Evolutionary conservation across 2,329 filamentous ascomycete genomes (phyloP).

Genomic region (Lecanicillium sp.): DNA sequence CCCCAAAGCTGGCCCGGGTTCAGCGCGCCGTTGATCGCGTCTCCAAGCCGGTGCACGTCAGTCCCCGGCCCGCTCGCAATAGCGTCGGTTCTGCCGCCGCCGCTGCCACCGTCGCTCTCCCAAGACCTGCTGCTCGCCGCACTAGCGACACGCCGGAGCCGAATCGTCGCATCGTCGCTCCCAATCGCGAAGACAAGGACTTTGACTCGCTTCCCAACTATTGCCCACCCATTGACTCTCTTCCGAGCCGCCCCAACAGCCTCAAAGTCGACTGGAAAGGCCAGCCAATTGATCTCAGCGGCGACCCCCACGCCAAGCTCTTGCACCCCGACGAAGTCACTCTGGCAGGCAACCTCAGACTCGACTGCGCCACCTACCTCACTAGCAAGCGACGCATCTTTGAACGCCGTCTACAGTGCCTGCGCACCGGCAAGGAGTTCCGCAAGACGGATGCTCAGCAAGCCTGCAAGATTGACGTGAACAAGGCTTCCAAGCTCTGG

Average conservation of each 20-base stretch:
- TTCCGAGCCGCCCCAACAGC: constrained; percentile 59
- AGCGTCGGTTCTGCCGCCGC: constrained; percentile 15
- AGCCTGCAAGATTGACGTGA: constrained; percentile 96
- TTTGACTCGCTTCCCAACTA: constrained; percentile 65
- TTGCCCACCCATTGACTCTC: constrained; percentile 59
- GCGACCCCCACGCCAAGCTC: constrained; percentile 60
- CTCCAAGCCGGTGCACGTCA: constrained; percentile 25
- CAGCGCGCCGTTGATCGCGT: constrained; percentile 25
- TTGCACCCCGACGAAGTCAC: constrained; percentile 73
- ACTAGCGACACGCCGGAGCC: constrained; percentile 43
- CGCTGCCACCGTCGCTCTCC: constrained; percentile 18
- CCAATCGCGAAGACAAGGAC: constrained; percentile 75
- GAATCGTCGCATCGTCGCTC: constrained; percentile 44
- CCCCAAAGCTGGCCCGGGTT: constrained; percentile 18
- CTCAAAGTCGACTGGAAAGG: constrained; percentile 88
- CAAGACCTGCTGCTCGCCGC: constrained; percentile 21
- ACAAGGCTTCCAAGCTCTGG: constrained; percentile 93
- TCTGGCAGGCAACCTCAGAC: constrained; percentile 69
- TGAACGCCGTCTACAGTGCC: constrained; percentile 60
- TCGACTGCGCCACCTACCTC: constrained; percentile 82
- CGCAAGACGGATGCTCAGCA: constrained; percentile 93
- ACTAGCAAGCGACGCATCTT: constrained; percentile 93
- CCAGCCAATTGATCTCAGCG: constrained; percentile 64
- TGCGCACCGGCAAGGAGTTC: constrained; percentile 70
- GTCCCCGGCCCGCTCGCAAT: constrained; percentile 28